A percentile compares a stretch with the other conserved stretches of the same genome.
These are phyloP conservation scores for Canna indica DNA, from an alignment of 176 grass and related monocot genomes.

Conservation along the genomic window DNA sequence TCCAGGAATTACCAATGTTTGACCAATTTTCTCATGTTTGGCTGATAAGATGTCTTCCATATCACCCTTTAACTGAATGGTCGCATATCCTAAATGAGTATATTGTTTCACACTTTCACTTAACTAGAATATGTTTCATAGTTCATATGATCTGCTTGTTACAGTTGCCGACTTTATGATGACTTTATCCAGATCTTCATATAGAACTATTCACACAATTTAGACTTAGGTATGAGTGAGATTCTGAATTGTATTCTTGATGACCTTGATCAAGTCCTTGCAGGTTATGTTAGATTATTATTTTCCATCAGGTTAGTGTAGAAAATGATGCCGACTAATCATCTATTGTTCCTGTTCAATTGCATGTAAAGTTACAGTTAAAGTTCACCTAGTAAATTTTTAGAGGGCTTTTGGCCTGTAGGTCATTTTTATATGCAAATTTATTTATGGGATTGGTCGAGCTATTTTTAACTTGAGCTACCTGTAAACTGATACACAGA, in stretches of 20 bases:
- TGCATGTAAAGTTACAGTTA: not conserved
- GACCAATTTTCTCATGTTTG: not conserved
- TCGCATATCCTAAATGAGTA: not conserved
- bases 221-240: not conserved
- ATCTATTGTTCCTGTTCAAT: not conserved
- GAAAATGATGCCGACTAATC: not conserved
- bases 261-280: not conserved
- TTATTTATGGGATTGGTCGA: not conserved
- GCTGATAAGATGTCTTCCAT: not conserved
- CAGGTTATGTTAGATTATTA: no score
- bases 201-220: no score
- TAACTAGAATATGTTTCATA: not conserved
- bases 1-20: not conserved
- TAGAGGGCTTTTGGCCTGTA: not conserved
- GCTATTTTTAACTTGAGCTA: slow-evolving; percentile 15
- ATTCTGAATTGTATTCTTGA: not conserved
- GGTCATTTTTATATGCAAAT: not conserved
- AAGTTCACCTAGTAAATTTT: not conserved
- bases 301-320: no score
- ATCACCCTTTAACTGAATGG: not conserved
- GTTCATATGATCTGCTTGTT: no score
- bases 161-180: not conserved
- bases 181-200: not conserved
- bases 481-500: slow-evolving; percentile 27
- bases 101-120: not conserved